A percentile compares a stretch with the other conserved stretches of the same genome.
Conservation (phyloP, 2,329 filamentous ascomycete genomes). For the Epichloe baconii region DNA sequence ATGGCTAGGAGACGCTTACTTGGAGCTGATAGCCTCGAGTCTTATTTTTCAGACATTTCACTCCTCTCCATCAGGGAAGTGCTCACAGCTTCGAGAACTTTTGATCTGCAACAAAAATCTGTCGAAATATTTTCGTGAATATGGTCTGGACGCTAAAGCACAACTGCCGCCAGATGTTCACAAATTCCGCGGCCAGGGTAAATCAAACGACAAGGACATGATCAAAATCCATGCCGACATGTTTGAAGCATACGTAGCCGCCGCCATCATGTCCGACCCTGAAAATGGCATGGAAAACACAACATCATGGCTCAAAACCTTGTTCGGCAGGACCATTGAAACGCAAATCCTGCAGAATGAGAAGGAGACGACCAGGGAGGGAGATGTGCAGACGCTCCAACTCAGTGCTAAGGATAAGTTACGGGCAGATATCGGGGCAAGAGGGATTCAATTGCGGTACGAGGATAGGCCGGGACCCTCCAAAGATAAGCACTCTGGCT, state of each 20-base stretch:
- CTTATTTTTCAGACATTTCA: conserved; percentile 65
- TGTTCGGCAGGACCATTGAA: conserved; percentile 58
- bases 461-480: conserved; percentile 38
- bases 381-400: not conserved
- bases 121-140: conserved; percentile 52
- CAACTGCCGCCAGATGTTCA: conserved; percentile 36
- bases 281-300: conserved; percentile 46
- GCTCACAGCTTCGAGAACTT: conserved; percentile 63
- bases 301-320: conserved; percentile 56
- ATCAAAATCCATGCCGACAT: conserved; percentile 73
- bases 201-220: conserved; percentile 35
- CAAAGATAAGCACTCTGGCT: conserved; percentile 38
- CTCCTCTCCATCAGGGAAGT: conserved; percentile 50
- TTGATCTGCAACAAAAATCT: conserved; percentile 74
- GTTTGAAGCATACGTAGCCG: conserved; percentile 84
- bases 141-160: conserved; percentile 55
- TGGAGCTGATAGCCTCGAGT: conserved; percentile 63
- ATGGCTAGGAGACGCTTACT: conserved; percentile 77
- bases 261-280: conserved; percentile 56
- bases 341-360: conserved; percentile 32
- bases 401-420: conserved; percentile 19
- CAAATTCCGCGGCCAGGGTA: conserved; percentile 14
- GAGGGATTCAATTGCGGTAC: conserved; percentile 48
- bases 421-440: conserved; percentile 32
- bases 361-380: not conserved